Evolutionary conservation across 1,139 yeast species (phyloP).

Genomic region (Arxiozyma slooffiae): DNA sequence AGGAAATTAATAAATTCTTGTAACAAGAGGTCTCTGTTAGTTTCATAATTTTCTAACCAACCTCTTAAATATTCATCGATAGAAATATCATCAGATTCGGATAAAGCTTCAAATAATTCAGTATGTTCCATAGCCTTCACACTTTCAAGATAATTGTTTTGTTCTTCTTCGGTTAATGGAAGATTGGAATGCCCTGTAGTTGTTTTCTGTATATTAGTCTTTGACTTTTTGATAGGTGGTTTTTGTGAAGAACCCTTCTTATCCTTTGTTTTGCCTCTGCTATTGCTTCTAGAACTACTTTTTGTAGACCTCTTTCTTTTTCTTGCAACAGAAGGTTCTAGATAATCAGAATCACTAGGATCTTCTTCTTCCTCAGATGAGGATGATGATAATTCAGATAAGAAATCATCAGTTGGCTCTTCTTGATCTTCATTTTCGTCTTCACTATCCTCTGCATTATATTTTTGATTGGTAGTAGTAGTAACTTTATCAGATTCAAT

Average conservation of each 20-base stretch:
- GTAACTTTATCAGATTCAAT: constrained; percentile 2
- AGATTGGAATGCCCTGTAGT: constrained; percentile 3
- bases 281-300: neutral
- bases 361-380: constrained; percentile 10
- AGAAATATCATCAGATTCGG: constrained; percentile 43
- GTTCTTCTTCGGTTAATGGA: constrained; percentile 17
- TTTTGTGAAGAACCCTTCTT: neutral
- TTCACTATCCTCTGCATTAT: constrained; percentile 8
- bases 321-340: constrained; percentile 8
- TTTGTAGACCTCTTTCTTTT: constrained; percentile 1
- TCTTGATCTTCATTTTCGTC: constrained; percentile 8
- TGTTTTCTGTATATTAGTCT: neutral
- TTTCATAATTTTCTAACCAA: constrained; percentile 55
- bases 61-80: constrained; percentile 53
- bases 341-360: constrained; percentile 18
- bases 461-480: neutral
- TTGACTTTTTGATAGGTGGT: neutral
- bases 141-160: constrained; percentile 24
- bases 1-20: constrained; percentile 59
- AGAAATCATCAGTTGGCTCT: constrained; percentile 17
- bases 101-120: constrained; percentile 45
- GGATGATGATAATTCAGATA: constrained; percentile 9
- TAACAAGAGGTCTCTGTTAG: constrained; percentile 40
- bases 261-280: neutral
- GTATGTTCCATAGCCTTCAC: constrained; percentile 42